Conservation (phyloP, 2,329 filamentous ascomycete genomes). For the Leptographium galeiforme region DNA sequence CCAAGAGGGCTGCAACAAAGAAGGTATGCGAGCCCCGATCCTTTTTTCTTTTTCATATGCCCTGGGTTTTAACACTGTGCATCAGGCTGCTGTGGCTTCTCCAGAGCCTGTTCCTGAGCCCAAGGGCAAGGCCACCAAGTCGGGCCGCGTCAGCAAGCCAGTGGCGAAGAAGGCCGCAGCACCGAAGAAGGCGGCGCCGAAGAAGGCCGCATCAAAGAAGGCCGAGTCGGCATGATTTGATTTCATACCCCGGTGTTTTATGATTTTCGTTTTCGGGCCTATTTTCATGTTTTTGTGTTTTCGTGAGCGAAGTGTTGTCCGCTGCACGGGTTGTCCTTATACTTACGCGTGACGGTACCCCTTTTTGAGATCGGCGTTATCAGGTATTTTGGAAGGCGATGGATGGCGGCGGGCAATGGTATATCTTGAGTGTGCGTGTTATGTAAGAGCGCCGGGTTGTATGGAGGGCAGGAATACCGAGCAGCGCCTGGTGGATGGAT, state of each 20-base stretch:
- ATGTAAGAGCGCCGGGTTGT: constrained; percentile 7
- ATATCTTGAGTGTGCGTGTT: constrained; percentile 8
- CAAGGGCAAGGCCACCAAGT: constrained; percentile 70
- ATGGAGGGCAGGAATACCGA: background rate
- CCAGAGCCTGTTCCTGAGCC: constrained; percentile 44
- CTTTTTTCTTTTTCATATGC: background rate
- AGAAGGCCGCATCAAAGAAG: constrained; percentile 6
- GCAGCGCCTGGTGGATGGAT: background rate
- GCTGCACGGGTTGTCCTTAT: constrained; percentile 5
- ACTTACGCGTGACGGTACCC: constrained; percentile 11
- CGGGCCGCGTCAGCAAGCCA: constrained; percentile 69
- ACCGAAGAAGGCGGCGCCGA: constrained; percentile 28
- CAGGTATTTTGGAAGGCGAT: constrained; percentile 8
- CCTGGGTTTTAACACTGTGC: constrained; percentile 25
- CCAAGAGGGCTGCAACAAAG: constrained; percentile 23
- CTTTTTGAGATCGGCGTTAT: constrained; percentile 8
- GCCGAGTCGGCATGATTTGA: constrained; percentile 2
- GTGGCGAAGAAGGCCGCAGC: constrained; percentile 30
- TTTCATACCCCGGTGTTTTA: constrained; percentile 5
- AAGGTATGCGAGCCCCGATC: constrained; percentile 17
- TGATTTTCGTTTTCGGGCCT: too few species aligned
- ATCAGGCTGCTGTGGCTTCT: constrained; percentile 14
- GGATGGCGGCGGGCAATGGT: constrained; percentile 9
- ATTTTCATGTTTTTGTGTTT: background rate
- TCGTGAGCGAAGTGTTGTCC: background rate